These are phyloP conservation scores for Canariomyces notabilis DNA, from an alignment of 2,329 filamentous ascomycete genomes.

Conservation along the genomic window DNA sequence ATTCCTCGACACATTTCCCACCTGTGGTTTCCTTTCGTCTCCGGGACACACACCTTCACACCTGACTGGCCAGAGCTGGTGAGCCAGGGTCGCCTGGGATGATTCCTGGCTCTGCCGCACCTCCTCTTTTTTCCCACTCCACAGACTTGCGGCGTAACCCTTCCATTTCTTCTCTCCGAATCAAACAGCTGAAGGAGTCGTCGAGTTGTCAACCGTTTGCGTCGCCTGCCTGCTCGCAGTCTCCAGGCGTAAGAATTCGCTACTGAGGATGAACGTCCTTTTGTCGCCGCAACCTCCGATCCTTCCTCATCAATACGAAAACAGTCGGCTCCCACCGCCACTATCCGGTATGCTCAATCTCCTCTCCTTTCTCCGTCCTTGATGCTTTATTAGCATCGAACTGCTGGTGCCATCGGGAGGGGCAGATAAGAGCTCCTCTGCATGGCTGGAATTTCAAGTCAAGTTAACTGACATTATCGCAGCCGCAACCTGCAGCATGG, in stretches of 20 bases:
- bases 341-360: slow-evolving; percentile 47
- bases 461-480: slow-evolving; percentile 17
- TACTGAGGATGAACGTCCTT: slow-evolving; percentile 54
- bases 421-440: slow-evolving; percentile 3
- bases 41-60: slow-evolving; percentile 13
- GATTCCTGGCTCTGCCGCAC: slow-evolving; percentile 13
- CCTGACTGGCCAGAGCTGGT: slow-evolving; percentile 16
- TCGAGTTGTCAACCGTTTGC: slow-evolving; percentile 1
- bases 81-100: slow-evolving; percentile 13
- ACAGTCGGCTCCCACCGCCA: slow-evolving; percentile 48
- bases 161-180: slow-evolving; percentile 6
- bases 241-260: neutral
- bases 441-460: slow-evolving; percentile 4
- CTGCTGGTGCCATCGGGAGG: neutral
- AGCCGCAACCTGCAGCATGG: slow-evolving; percentile 52
- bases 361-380: neutral
- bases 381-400: neutral
- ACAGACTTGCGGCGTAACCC: slow-evolving; percentile 13
- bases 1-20: slow-evolving; percentile 7
- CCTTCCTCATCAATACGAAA: slow-evolving; percentile 56
- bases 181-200: slow-evolving; percentile 6
- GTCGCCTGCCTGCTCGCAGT: neutral
- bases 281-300: slow-evolving; percentile 55
- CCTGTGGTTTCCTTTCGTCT: slow-evolving; percentile 8
- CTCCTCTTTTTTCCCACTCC: slow-evolving; percentile 24